phyloP scores from a whole-genome alignment of 179 eudicot species.

The Silene coronaria region DNA sequence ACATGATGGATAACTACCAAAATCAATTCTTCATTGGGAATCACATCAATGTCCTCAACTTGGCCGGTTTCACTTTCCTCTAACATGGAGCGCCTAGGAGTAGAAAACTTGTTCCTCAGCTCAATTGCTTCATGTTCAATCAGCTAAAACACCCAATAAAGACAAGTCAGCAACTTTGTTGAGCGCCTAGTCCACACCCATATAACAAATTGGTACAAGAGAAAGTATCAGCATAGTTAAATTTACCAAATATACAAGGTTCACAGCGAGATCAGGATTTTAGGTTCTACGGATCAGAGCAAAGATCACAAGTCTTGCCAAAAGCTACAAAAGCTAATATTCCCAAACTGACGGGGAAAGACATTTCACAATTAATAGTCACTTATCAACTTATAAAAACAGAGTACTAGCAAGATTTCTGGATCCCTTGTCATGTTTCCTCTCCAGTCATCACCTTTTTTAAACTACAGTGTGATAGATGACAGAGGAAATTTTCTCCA shows the following conservation, averaged over 20 bases:
- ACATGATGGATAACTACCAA: constrained; percentile 41
- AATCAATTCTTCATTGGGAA: constrained; percentile 92
- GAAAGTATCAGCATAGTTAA: neutral
- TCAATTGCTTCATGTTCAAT: constrained; percentile 91
- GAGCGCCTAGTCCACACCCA: neutral
- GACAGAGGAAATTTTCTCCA: neutral
- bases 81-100: constrained; percentile 73
- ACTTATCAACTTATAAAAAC: neutral
- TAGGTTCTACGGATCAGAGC: neutral
- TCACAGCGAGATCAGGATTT: neutral
- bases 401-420: neutral
- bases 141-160: constrained; percentile 34
- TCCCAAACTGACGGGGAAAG: neutral
- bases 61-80: constrained; percentile 76
- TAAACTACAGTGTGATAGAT: neutral
- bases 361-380: neutral
- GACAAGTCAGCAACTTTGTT: constrained; percentile 10
- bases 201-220: neutral
- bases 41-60: constrained; percentile 88
- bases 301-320: neutral
- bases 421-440: neutral
- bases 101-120: constrained; percentile 72
- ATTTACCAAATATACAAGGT: neutral
- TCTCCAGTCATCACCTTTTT: neutral
- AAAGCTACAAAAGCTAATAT: neutral